Conservation (phyloP, 73 alveolate genomes). For the Paraurostyla sp. region DNA sequence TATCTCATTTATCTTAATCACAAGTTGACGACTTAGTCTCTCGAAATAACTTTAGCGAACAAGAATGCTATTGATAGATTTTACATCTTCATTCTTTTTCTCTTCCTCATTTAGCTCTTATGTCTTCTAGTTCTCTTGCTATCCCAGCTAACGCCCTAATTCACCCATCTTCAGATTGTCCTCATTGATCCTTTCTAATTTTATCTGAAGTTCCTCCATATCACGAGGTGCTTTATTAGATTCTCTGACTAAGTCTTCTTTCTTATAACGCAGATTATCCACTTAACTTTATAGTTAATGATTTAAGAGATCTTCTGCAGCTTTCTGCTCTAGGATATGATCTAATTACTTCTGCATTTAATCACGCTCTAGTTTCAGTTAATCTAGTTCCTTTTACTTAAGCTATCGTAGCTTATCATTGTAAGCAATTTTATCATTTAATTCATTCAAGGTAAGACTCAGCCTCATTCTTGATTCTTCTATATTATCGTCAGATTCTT, state of each 20-base stretch:
- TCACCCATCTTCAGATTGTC: neutral
- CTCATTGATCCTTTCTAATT: neutral
- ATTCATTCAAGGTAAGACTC: neutral
- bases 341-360: neutral
- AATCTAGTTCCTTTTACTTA: neutral
- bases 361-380: neutral
- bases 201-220: neutral
- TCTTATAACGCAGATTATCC: neutral
- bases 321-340: neutral
- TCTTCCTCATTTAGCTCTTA: neutral
- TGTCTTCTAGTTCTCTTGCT: no score
- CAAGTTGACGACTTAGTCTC: no score
- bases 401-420: constrained; percentile 15
- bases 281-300: neutral
- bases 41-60: no score
- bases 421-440: neutral
- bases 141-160: neutral
- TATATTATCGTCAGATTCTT: neutral
- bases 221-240: constrained; percentile 22
- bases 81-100: neutral
- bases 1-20: no score
- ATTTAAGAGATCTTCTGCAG: neutral
- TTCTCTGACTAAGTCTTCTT: neutral
- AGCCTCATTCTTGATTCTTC: neutral
- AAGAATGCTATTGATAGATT: no score